Evolutionary conservation across 2,329 filamentous ascomycete species (phyloP).

Genomic region (Claviceps cyperi): DNA sequence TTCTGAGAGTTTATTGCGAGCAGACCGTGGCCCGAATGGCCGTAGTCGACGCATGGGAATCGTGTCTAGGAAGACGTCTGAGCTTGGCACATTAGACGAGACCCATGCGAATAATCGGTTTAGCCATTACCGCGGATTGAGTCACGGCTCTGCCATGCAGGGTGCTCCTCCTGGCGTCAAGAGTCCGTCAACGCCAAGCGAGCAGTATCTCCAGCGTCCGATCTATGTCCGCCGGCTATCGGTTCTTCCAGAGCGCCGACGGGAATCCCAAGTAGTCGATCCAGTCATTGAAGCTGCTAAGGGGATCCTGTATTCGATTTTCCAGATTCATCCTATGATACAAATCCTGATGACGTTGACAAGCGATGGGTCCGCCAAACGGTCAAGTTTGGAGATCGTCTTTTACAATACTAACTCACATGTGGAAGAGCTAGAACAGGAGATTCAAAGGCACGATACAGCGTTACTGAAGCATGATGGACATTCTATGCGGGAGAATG

Average conservation of each 20-base stretch:
- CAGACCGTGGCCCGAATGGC: constrained; percentile 34
- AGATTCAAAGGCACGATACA: constrained; percentile 46
- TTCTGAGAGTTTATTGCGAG: constrained; percentile 43
- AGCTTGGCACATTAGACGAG: constrained; percentile 49
- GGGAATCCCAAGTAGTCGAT: constrained; percentile 46
- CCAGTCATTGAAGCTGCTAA: constrained; percentile 51
- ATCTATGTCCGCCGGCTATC: constrained; percentile 50
- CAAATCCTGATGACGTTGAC: constrained; percentile 49
- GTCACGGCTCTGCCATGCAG: constrained; percentile 55
- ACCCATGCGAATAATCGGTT: constrained; percentile 48
- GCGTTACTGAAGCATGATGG: constrained; percentile 32
- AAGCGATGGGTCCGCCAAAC: constrained; percentile 43
- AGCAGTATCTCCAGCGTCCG: constrained; percentile 41
- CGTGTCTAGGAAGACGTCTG: constrained; percentile 43
- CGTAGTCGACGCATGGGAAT: constrained; percentile 50
- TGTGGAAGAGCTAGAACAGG: constrained; percentile 49
- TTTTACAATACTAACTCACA: constrained; percentile 55
- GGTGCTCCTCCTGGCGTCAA: constrained; percentile 28
- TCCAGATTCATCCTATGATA: constrained; percentile 54
- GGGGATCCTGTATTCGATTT: constrained; percentile 51
- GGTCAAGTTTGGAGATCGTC: constrained; percentile 50
- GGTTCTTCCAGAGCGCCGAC: constrained; percentile 46
- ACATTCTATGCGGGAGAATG: constrained; percentile 38
- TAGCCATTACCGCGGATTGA: constrained; percentile 52
- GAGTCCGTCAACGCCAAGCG: constrained; percentile 46